Base-by-base conservation (phyloP, 2,329 filamentous ascomycete species). In the Fulvia fulva region DNA sequence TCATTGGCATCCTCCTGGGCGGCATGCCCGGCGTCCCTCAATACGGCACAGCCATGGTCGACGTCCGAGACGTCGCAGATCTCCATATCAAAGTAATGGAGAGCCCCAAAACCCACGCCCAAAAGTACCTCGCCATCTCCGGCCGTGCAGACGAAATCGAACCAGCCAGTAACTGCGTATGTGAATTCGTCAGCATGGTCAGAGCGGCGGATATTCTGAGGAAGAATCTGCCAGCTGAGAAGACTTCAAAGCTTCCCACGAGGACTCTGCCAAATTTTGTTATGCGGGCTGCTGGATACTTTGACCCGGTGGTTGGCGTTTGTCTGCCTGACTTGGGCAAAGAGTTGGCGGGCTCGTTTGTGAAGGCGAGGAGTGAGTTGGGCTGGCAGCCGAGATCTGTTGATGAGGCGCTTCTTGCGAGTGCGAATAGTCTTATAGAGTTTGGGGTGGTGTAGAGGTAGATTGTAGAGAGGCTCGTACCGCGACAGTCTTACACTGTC, bases 1-100 rank as follows among this genome's bases (percentile, higher is more conserved):
- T 70, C 7, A 53, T 73, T 26, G 49, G 63, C 22, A 62, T 65
- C 6, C 54, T 71, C 26, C 64, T 74, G 50, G 67, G 70, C 44
- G 72, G 72, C n/a, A 57, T 70, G 23, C 71, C 70, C 2, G 71
- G 63, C 16, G 54, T 66, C 46, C 71, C 70, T 0, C 55, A 67
- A 5, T 34, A 73, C 8, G 51, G 49, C n/a, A 65, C 70, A 34
- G 60, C 63, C 5, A 26, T 65, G 9, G 68, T 71, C 16, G 72
- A 73, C 53, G 71, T 73, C 0, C 65, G 72, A 5, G 72, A 74
- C 53, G 67, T 72, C 8, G 72, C 67, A 2, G 62, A 63, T 23
- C 60, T 73, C 21, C 70, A 74, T 58, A 12, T 73, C 2, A 60
- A 55, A 21, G 69, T 68, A 5, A 71, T 72, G 69, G 67, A 58